A percentile compares a stretch with the other conserved stretches of the same genome.
Conservation (phyloP, 1,139 yeast genomes). For the Eremothecium coryli region DNA sequence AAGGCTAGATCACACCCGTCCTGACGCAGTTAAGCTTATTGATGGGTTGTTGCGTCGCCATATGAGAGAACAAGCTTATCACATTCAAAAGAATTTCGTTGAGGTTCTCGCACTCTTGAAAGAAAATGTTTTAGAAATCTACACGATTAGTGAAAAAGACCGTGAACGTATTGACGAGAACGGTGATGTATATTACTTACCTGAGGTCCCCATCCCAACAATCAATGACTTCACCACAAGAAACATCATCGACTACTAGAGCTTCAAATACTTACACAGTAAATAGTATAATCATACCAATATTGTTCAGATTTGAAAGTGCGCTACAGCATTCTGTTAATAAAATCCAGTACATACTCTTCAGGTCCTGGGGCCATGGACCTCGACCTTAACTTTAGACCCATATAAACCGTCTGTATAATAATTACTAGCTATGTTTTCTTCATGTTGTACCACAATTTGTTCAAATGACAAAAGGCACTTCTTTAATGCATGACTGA, state of each 20-base stretch:
- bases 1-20: slow-evolving; percentile 62
- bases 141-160: slow-evolving; percentile 69
- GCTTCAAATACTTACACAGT: not conserved
- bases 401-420: slow-evolving; percentile 27
- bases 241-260: slow-evolving; percentile 46
- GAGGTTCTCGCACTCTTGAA: slow-evolving; percentile 48
- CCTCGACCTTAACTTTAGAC: too few relatives aligned
- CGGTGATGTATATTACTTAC: slow-evolving; percentile 69
- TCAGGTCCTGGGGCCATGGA: too few relatives aligned
- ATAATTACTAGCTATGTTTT: slow-evolving; percentile 23
- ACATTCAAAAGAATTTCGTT: slow-evolving; percentile 60
- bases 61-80: slow-evolving; percentile 73
- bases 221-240: slow-evolving; percentile 51
- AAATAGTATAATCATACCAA: too few relatives aligned
- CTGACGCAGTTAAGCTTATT: slow-evolving; percentile 64
- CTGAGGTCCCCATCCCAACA: slow-evolving; percentile 60
- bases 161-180: slow-evolving; percentile 83
- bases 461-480: slow-evolving; percentile 25
- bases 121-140: slow-evolving; percentile 63
- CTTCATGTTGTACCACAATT: slow-evolving; percentile 23
- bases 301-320: too few relatives aligned
- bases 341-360: too few relatives aligned
- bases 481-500: slow-evolving; percentile 25
- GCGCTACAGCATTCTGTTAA: too few relatives aligned
- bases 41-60: slow-evolving; percentile 68